Conservation (phyloP, 768 basidiomycete genomes). For the Russula brevipes region DNA sequence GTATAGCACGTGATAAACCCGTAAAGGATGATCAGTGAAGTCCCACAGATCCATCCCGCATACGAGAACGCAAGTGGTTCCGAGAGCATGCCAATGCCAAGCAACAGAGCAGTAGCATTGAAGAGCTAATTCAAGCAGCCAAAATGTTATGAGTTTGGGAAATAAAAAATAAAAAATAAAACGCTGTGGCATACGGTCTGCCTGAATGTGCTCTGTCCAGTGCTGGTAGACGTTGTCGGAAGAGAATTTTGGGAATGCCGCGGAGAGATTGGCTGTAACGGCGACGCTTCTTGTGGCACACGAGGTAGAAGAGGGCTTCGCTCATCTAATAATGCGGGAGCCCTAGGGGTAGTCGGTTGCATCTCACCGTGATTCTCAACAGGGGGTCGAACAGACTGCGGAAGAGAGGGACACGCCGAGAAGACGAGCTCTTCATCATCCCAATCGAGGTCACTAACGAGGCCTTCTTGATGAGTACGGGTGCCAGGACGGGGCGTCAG, state of each 20-base stretch:
- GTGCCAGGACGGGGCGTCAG: not conserved
- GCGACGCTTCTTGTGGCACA: not conserved
- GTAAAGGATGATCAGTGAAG: constrained; percentile 66
- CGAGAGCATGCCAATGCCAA: constrained; percentile 86
- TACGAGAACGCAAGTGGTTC: constrained; percentile 89
- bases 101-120: constrained; percentile 78
- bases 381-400: not conserved
- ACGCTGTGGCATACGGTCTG: constrained; percentile 24
- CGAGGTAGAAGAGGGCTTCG: constrained; percentile 12
- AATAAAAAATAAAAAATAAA: not conserved
- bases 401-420: constrained; percentile 4
- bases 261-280: not conserved
- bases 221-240: not conserved
- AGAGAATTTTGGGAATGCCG: not conserved
- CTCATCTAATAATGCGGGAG: constrained; percentile 2
- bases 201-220: constrained; percentile 27
- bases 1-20: constrained; percentile 84
- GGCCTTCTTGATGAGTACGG: not conserved
- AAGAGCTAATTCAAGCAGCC: constrained; percentile 52
- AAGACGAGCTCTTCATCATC: constrained; percentile 4
- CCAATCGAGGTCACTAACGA: constrained; percentile 4
- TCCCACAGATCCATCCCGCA: constrained; percentile 83
- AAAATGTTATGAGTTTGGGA: not conserved
- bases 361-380: not conserved
- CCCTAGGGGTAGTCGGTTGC: not conserved